A percentile compares a stretch with the other conserved stretches of the same genome.
phyloP scores from a whole-genome alignment of 2,329 filamentous ascomycete genomes.

The Plectosphaerella plurivora region DNA sequence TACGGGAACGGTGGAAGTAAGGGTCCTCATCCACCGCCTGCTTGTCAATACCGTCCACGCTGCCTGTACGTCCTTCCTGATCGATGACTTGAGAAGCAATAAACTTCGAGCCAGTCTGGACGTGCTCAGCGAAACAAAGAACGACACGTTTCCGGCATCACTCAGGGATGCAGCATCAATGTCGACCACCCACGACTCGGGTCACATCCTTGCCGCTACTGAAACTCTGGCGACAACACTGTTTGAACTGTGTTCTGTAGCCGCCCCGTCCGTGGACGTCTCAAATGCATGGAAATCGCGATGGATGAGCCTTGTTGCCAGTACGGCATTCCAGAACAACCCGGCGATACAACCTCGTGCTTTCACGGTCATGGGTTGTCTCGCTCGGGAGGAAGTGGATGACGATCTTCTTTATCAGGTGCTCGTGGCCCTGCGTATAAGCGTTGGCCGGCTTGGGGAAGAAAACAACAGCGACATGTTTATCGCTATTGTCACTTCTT shows the following conservation, averaged over 20 bases:
- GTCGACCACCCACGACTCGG: constrained; percentile 49
- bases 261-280: constrained; percentile 60
- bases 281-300: constrained; percentile 66
- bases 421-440: constrained; percentile 61
- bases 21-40: constrained; percentile 56
- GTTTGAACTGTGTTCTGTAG: constrained; percentile 59
- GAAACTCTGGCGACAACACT: constrained; percentile 59
- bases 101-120: constrained; percentile 54
- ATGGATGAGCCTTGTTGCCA: constrained; percentile 71
- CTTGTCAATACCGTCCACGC: constrained; percentile 65
- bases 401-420: constrained; percentile 69
- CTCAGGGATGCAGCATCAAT: constrained; percentile 50
- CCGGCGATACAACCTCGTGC: constrained; percentile 66
- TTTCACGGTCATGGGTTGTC: constrained; percentile 67
- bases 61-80: constrained; percentile 59
- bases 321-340: constrained; percentile 69
- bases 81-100: constrained; percentile 55
- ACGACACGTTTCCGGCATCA: constrained; percentile 51
- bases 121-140: constrained; percentile 54
- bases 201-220: constrained; percentile 47
- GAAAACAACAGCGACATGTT: constrained; percentile 65
- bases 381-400: constrained; percentile 67
- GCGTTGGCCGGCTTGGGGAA: constrained; percentile 60
- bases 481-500: constrained; percentile 60
- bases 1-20: constrained; percentile 53